Conservation (phyloP, 2,329 filamentous ascomycete genomes). For the Trichothecium sympodiale region DNA sequence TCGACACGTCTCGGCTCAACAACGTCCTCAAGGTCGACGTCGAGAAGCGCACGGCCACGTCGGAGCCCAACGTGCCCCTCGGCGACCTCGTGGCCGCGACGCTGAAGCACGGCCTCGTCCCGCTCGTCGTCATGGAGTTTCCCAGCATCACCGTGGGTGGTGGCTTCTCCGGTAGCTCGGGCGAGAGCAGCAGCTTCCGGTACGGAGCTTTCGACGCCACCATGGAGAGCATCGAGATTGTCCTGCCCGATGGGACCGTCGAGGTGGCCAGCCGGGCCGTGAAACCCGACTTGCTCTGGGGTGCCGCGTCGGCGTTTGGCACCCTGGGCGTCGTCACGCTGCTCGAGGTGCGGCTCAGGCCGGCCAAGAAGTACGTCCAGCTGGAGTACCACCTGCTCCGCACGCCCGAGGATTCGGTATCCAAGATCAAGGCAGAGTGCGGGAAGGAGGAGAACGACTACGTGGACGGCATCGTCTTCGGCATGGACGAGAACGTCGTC, state of each 20-base stretch:
- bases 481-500: constrained; percentile 41
- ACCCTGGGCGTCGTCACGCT: constrained; percentile 57
- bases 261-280: constrained; percentile 41
- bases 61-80: constrained; percentile 62
- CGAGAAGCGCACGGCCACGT: constrained; percentile 42
- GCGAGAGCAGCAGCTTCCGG: constrained; percentile 58
- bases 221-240: constrained; percentile 51
- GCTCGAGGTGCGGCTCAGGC: constrained; percentile 47
- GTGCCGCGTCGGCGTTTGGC: constrained; percentile 54
- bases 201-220: constrained; percentile 56
- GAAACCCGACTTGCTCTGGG: constrained; percentile 50
- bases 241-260: constrained; percentile 49
- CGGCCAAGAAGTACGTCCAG: constrained; percentile 44
- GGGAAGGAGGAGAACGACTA: constrained; percentile 41
- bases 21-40: constrained; percentile 51
- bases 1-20: constrained; percentile 56
- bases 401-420: constrained; percentile 24
- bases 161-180: constrained; percentile 55
- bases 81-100: constrained; percentile 49
- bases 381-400: constrained; percentile 41
- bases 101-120: constrained; percentile 43
- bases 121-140: constrained; percentile 61
- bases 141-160: constrained; percentile 62
- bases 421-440: constrained; percentile 33
- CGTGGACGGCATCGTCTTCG: constrained; percentile 59